Evolutionary conservation across 2,329 filamentous ascomycete genomes (phyloP), one percentile per base, ranked within the genome.

Genomic region (Diaporthe destruens): DNA sequence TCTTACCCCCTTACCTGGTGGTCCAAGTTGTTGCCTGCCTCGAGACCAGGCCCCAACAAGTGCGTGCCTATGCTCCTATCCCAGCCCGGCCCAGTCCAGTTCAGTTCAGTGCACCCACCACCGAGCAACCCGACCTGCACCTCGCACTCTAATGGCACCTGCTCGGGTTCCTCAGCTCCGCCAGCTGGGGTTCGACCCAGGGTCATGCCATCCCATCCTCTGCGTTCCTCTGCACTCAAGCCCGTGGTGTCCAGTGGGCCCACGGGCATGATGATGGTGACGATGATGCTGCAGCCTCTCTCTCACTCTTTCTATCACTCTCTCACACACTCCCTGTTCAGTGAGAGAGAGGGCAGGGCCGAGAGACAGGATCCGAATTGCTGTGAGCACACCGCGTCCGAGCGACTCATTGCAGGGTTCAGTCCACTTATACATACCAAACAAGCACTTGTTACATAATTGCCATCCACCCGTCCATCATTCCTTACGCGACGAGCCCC

Each of bases 391-490:
- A 54, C 23, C n/a, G 47, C 49, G 44, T 23, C 34, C 25, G 44
- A 20, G 44, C 54, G 53, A 47, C 29, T 56, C 36, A 32, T 29
- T 29, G 32, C 44, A 61, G 57, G 68, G 54, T 32, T 54, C 55
- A 70, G 68, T 70, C 68, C 68, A 70, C 55, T 70, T 61, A 70
- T 61, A 70, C 68, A 59, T 29, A 34, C 44, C 47, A 18, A 53
- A 34, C 32, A 47, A 51, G 23, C 67, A n/a, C 25, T 70, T 69
- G 55, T 70, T 70, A 70, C 67, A 53, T 70, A 70, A 70, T 70
- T 57, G 44, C 20, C 67, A 61, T 42, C 34, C 51, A 55, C 67
- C 55, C 3, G 25, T 36, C 67, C 56, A 57, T 44, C 54, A 9
- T 59, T 69, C 42, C 42, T 36, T 36, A 25, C 67, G 42, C 34